Base-by-base conservation (phyloP, 1,284 basidiomycete species). In the Mycena citricolor region DNA sequence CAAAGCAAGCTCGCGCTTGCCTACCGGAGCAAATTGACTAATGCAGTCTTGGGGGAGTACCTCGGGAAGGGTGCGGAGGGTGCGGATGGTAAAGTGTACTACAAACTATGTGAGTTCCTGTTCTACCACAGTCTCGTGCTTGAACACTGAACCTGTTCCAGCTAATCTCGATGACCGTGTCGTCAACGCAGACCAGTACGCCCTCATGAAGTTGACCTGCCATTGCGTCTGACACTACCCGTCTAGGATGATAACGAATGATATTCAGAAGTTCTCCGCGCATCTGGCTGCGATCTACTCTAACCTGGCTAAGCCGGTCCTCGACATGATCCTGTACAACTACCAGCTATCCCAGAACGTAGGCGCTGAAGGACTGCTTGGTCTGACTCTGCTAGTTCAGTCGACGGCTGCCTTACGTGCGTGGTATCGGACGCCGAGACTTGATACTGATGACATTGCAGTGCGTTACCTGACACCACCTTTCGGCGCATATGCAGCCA, bases 281-380 rank as follows among this genome's bases (percentile, higher is more conserved):
- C 87, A 93, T 59, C 78, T 99, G 13, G 92, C 95, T 8, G 91
- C 93, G 30, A 94, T 98, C 33, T 99, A 98, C 65, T 84, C 87
- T 13, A 95, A 95, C 63, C 69, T 97, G 32, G 92, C 93, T 28
- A 97, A 98, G 65, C 95, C 95, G 1, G 76, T 89, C 13, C 76
- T 98, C 26, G 95, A 98, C 59, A 90, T 94, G 39, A 87, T 94
- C 47, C 69, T 99, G 13, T 99, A 98, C 73, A 98, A 98, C 66
- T 97, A 93, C 59, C 93, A 98, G 63, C 74, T 99, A 17, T 91
- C 91, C 11, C 83, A 85, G 54, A 95, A 94, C 55, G 92, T 98
- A 25, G 95, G 95, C 8, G 94, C 93, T 3, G 95, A 99, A 63
- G 93, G 93, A 13, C 74, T 98, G 7, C 72, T 97, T 28, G 71